These are phyloP conservation scores for Glycyrrhiza uralensis DNA, from an alignment of 306 rosid genomes.

Conservation along the genomic window DNA sequence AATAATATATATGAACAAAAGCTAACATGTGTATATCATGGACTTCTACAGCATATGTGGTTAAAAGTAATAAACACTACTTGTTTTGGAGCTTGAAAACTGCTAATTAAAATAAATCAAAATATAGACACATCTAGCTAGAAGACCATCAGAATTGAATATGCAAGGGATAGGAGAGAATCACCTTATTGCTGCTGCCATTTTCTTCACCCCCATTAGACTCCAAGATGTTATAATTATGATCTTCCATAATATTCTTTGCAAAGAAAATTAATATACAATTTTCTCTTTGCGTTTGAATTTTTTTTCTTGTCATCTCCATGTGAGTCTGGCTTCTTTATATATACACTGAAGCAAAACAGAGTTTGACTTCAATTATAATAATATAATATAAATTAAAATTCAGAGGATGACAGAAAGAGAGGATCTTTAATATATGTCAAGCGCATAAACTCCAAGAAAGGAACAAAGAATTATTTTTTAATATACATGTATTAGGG, in stretches of 20 bases:
- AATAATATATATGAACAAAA: background rate
- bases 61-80: background rate
- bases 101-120: too few species aligned
- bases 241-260: conserved; percentile 17
- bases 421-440: conserved; percentile 23
- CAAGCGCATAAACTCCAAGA: conserved; percentile 10
- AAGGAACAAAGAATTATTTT: background rate
- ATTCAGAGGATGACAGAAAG: conserved; percentile 14
- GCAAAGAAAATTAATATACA: background rate
- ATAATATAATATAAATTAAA: background rate
- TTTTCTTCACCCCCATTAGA: conserved; percentile 15
- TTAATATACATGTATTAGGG: background rate
- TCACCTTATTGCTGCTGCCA: conserved; percentile 31
- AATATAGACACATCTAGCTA: too few species aligned
- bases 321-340: conserved; percentile 19
- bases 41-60: background rate
- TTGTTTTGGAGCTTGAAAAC: background rate
- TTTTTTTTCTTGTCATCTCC: conserved; percentile 7
- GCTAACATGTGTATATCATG: background rate
- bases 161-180: background rate
- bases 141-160: background rate
- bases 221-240: conserved; percentile 6
- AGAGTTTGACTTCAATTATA: conserved; percentile 32
- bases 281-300: conserved; percentile 12
- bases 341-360: conserved; percentile 5